Evolutionary conservation across 345 rosid genomes (phyloP).

Genomic region (Pugionium dolabratum): DNA sequence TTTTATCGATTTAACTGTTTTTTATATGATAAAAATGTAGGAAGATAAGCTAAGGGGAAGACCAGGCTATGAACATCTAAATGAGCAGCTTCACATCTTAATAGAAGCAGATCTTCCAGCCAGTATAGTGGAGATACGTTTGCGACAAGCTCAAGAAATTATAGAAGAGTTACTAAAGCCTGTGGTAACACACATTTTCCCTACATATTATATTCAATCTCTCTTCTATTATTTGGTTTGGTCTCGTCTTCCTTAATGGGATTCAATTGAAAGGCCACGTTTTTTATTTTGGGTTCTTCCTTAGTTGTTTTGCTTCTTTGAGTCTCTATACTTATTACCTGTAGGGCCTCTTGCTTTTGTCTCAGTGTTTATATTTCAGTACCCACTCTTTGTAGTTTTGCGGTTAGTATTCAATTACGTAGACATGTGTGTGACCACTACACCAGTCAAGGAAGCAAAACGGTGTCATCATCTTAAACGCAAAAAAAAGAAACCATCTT

Average conservation of each 20-base stretch:
- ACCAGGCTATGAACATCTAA: constrained; percentile 75
- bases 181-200: constrained; percentile 52
- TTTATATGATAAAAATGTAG: constrained; percentile 40
- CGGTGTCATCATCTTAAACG: too few relatives aligned
- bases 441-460: constrained; percentile 21
- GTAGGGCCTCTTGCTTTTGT: constrained; percentile 35
- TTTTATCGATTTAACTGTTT: neutral
- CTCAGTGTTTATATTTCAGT: constrained; percentile 29
- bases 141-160: constrained; percentile 78
- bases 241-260: constrained; percentile 12
- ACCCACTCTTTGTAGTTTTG: constrained; percentile 31
- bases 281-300: constrained; percentile 17
- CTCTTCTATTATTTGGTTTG: neutral
- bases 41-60: constrained; percentile 79
- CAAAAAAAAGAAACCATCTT: too few relatives aligned
- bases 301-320: constrained; percentile 26
- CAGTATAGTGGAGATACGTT: constrained; percentile 57
- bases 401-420: constrained; percentile 34
- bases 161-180: constrained; percentile 95
- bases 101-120: constrained; percentile 82
- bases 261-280: constrained; percentile 25
- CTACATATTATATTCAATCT: too few relatives aligned
- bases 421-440: constrained; percentile 39
- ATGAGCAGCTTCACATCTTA: constrained; percentile 76
- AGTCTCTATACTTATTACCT: constrained; percentile 24